Evolutionary conservation across 2,329 filamentous ascomycete genomes (phyloP).

Genomic region (Aspergillus sp.): DNA sequence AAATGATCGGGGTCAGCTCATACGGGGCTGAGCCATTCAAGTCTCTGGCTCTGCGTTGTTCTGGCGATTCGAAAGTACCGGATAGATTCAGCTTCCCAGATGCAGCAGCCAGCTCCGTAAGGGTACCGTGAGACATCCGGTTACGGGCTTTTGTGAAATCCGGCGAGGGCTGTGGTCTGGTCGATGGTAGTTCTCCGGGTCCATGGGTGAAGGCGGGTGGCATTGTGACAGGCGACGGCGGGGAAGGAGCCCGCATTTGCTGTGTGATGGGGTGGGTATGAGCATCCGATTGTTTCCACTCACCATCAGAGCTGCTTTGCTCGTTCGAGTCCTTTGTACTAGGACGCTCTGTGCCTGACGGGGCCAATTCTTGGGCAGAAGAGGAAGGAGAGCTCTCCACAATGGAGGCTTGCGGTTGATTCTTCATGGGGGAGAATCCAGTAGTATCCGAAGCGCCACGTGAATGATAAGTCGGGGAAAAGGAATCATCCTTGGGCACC

Average conservation of each 20-base stretch:
- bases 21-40: conserved; percentile 35
- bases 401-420: conserved; percentile 15
- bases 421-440: conserved; percentile 16
- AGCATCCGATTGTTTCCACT: conserved; percentile 21
- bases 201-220: conserved; percentile 79
- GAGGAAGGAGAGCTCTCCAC: conserved; percentile 34
- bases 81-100: conserved; percentile 52
- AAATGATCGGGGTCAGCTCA: conserved; percentile 38
- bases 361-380: conserved; percentile 34
- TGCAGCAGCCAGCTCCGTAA: conserved; percentile 74
- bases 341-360: conserved; percentile 19
- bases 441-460: conserved; percentile 33
- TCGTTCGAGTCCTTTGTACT: conserved; percentile 27
- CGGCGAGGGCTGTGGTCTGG: conserved; percentile 69
- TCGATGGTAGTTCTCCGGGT: conserved; percentile 66
- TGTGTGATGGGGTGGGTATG: conserved; percentile 30
- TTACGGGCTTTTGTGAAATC: conserved; percentile 79
- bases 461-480: conserved; percentile 22
- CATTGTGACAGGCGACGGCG: conserved; percentile 71
- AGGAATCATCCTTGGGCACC: conserved; percentile 19
- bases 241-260: conserved; percentile 49
- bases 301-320: conserved; percentile 42
- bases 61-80: conserved; percentile 34
- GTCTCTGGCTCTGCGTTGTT: conserved; percentile 34
- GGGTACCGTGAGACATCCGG: conserved; percentile 76